Conservation (phyloP, 106 monocot genomes). For the Vanilla planifolia region DNA sequence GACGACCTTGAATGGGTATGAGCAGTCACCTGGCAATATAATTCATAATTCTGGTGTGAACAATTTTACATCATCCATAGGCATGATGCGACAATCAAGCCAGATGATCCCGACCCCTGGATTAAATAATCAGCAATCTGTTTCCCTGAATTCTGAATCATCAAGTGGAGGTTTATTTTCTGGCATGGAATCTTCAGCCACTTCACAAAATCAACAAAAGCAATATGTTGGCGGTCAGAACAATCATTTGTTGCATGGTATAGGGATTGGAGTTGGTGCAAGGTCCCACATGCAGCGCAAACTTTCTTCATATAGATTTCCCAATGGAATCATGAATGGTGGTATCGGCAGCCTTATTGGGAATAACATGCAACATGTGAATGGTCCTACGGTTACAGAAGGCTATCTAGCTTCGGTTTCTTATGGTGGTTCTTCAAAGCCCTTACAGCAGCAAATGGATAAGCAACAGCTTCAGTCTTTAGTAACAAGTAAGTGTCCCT, state of each 20-base stretch:
- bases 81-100: conserved; percentile 41
- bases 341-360: conserved; percentile 37
- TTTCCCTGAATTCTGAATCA: conserved; percentile 35
- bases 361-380: conserved; percentile 41
- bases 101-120: conserved; percentile 98
- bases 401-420: conserved; percentile 28
- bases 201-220: conserved; percentile 52
- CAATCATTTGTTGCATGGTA: conserved; percentile 39
- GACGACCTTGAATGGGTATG: conserved; percentile 42
- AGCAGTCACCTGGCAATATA: conserved; percentile 32
- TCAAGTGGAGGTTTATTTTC: conserved; percentile 39
- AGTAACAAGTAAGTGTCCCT: conserved; percentile 42
- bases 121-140: conserved; percentile 49
- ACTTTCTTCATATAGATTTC: conserved; percentile 44
- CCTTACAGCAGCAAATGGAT: conserved; percentile 36
- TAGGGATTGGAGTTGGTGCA: conserved; percentile 32
- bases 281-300: conserved; percentile 62
- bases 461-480: conserved; percentile 53
- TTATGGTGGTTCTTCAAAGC: conserved; percentile 48
- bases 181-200: conserved; percentile 33
- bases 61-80: conserved; percentile 32
- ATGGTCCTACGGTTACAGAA: conserved; percentile 38
- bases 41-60: conserved; percentile 37
- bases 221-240: conserved; percentile 62
- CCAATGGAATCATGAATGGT: conserved; percentile 47